Percentiles rank a stretch among this genome's conserved stretches.
These are phyloP conservation scores for Fusarium chuoi DNA, from an alignment of 2,329 filamentous ascomycete species.

Conservation along the genomic window DNA sequence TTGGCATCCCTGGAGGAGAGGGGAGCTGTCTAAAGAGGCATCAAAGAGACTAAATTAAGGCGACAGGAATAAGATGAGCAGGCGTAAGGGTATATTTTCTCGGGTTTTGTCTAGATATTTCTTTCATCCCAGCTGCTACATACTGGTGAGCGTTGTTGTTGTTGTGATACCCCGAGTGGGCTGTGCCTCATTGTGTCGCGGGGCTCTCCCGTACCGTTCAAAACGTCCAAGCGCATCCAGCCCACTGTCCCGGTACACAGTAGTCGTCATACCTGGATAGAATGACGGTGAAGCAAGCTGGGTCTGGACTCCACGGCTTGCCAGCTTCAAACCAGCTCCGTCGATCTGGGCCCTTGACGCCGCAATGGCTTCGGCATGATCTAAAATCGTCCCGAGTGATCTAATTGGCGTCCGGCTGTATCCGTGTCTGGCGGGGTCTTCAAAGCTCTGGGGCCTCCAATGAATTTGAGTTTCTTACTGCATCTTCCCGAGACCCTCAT, in stretches of 20 bases:
- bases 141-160: fast-evolving
- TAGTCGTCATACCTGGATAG: background rate
- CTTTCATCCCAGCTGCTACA: background rate
- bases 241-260: background rate
- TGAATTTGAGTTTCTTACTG: background rate
- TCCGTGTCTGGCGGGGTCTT: background rate
- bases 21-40: background rate
- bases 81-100: fast-evolving
- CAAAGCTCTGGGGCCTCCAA: background rate
- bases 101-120: fast-evolving
- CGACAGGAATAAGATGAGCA: fast-evolving
- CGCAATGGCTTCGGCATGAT: background rate
- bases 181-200: background rate
- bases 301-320: background rate
- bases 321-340: background rate
- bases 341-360: background rate
- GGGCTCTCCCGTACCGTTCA: background rate
- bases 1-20: background rate
- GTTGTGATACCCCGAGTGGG: background rate
- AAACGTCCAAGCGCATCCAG: background rate
- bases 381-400: background rate
- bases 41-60: background rate
- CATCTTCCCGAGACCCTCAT: background rate
- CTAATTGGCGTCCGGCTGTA: background rate
- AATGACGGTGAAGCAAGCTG: background rate